Evolutionary conservation across 192 early-diverging fungal species (phyloP).

Genomic region (Helicostylum pulchrum): DNA sequence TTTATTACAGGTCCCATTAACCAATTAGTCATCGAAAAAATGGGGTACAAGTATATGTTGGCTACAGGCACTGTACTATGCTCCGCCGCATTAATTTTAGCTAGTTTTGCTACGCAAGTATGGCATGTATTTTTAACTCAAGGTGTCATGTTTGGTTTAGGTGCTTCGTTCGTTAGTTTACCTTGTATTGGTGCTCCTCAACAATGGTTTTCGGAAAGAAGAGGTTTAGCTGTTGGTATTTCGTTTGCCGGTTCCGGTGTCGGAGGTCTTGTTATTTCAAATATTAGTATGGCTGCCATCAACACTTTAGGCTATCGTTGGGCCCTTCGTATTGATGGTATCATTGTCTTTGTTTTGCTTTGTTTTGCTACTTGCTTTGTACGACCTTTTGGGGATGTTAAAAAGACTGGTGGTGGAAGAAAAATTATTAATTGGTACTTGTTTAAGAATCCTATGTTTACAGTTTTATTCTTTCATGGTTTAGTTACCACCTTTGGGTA

Average conservation of each 20-base stretch:
- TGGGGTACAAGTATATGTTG: slow-evolving; percentile 49
- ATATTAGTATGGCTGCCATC: slow-evolving; percentile 57
- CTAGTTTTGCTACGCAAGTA: slow-evolving; percentile 46
- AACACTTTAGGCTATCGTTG: slow-evolving; percentile 54
- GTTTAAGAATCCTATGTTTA: slow-evolving; percentile 39
- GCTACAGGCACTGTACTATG: slow-evolving; percentile 46
- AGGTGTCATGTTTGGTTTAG: slow-evolving; percentile 72
- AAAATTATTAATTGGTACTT: slow-evolving; percentile 39
- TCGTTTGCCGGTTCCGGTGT: slow-evolving; percentile 73
- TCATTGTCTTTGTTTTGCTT: slow-evolving; percentile 54
- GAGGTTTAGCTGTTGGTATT: slow-evolving; percentile 69
- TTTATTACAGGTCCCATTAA: slow-evolving; percentile 41
- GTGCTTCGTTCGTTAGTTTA: slow-evolving; percentile 60
- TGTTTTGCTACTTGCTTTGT: slow-evolving; percentile 36
- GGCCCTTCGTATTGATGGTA: slow-evolving; percentile 58
- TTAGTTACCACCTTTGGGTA: slow-evolving; percentile 45
- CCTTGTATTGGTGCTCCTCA: slow-evolving; percentile 61
- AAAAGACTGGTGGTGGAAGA: slow-evolving; percentile 20
- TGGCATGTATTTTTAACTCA: slow-evolving; percentile 79
- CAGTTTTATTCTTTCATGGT: slow-evolving; percentile 29
- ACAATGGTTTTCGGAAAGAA: slow-evolving; percentile 68
- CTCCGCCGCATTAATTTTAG: slow-evolving; percentile 41
- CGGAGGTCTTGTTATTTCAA: slow-evolving; percentile 67
- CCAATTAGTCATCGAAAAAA: slow-evolving; percentile 32
- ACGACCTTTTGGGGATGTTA: slow-evolving; percentile 27